A percentile compares a stretch with the other conserved stretches of the same genome.
Conservation (phyloP, 2,329 filamentous ascomycete species). For the Aspergillus tubingensis region DNA sequence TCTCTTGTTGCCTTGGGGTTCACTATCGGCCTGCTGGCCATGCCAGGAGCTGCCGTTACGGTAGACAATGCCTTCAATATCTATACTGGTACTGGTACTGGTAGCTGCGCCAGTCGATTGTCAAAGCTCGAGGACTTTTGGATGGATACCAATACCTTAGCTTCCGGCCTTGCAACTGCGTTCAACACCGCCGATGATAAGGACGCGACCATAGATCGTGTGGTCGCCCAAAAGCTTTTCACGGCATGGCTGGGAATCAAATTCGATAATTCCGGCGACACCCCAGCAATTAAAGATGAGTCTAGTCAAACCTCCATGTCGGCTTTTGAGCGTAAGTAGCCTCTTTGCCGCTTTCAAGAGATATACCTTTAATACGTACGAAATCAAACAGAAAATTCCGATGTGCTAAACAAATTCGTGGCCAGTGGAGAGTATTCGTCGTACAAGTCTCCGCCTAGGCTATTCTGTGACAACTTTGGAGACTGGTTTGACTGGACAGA, state of each 20-base stretch:
- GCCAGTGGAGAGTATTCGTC: background rate
- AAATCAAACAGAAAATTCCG: background rate
- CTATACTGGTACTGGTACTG: background rate
- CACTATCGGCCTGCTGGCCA: background rate
- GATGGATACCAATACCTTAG: background rate
- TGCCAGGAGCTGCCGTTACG: background rate
- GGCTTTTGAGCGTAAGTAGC: background rate
- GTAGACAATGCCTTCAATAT: background rate
- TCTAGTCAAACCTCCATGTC: background rate
- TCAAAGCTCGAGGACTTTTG: background rate
- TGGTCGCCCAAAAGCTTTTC: background rate
- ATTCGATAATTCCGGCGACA: background rate
- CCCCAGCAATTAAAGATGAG: accelerated
- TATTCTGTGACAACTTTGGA: background rate
- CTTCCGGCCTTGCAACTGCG: background rate
- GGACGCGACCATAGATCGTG: background rate
- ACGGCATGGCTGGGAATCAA: background rate
- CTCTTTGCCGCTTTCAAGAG: background rate
- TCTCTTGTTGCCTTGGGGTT: background rate
- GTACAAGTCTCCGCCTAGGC: background rate
- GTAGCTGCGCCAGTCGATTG: background rate
- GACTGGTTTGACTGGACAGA: background rate
- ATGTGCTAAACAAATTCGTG: background rate
- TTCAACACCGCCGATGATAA: background rate
- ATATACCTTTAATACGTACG: background rate